Percentiles rank a stretch among this genome's conserved stretches.
Conservation (phyloP, 371 early-diverging fungal genomes). For the Rhizomucor pusillus region DNA sequence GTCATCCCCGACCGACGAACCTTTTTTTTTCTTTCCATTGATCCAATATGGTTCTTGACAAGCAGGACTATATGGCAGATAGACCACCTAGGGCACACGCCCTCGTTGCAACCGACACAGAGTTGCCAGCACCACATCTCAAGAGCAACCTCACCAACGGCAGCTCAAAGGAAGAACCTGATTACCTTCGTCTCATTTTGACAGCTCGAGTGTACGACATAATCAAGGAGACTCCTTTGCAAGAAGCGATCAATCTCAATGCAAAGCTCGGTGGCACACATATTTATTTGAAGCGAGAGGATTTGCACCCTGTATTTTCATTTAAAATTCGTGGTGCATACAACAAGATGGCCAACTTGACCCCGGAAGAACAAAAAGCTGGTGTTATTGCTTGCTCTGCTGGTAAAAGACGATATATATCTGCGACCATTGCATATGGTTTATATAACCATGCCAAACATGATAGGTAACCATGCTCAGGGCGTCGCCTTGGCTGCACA, state of each 20-base stretch:
- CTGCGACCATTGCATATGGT: slow-evolving; percentile 25
- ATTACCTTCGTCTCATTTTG: slow-evolving; percentile 89
- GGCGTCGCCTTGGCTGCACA: slow-evolving; percentile 92
- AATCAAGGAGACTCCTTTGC: slow-evolving; percentile 88
- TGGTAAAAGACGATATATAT: slow-evolving; percentile 36
- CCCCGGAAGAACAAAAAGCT: slow-evolving; percentile 67
- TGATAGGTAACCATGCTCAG: slow-evolving; percentile 89
- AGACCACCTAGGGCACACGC: slow-evolving; percentile 7
- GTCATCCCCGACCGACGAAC: not conserved
- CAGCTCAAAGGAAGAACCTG: slow-evolving; percentile 39
- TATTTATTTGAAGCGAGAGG: slow-evolving; percentile 91
- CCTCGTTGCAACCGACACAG: slow-evolving; percentile 24
- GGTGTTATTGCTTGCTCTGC: slow-evolving; percentile 97
- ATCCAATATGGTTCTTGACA: not conserved
- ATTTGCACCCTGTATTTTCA: slow-evolving; percentile 94
- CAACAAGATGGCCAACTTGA: slow-evolving; percentile 83
- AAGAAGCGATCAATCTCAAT: slow-evolving; percentile 79
- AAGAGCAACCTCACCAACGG: slow-evolving; percentile 8
- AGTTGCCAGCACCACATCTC: slow-evolving; percentile 22
- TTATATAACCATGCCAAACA: slow-evolving; percentile 11
- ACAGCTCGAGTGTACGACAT: slow-evolving; percentile 91
- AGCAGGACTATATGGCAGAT: not conserved
- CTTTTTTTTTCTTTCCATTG: not conserved
- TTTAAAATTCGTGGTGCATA: slow-evolving; percentile 98
- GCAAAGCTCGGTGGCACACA: slow-evolving; percentile 56